Conservation (phyloP, 2,329 filamentous ascomycete species). For the Cladosporium colombiae region DNA sequence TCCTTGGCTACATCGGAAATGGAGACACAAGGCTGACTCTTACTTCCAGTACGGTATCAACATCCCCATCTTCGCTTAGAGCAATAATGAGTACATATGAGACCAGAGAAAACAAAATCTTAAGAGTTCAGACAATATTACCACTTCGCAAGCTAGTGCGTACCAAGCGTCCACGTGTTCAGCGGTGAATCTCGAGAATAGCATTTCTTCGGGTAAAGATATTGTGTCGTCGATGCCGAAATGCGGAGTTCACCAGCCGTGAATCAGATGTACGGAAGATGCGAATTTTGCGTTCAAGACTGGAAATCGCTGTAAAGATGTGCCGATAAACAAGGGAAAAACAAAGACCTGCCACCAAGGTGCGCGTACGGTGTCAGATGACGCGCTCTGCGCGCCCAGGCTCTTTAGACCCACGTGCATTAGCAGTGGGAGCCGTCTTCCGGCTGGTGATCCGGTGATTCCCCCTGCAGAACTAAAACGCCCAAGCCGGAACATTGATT, state of each 20-base stretch:
- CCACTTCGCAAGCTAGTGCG: background rate
- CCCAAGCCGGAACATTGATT: slow-evolving; percentile 9
- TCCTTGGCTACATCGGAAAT: background rate
- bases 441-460: background rate
- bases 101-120: background rate
- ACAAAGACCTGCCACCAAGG: background rate
- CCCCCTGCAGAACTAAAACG: slow-evolving; percentile 11
- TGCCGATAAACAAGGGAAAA: background rate
- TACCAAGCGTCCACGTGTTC: background rate
- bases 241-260: background rate
- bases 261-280: background rate
- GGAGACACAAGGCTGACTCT: slow-evolving; percentile 9
- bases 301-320: background rate
- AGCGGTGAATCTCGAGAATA: background rate
- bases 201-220: background rate
- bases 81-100: background rate
- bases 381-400: background rate
- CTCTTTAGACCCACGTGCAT: slow-evolving; percentile 4
- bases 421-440: background rate
- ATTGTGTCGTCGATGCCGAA: background rate
- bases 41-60: slow-evolving; percentile 23
- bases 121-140: background rate
- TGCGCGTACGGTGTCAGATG: background rate
- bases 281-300: background rate
- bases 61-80: slow-evolving; percentile 28